Conservation (phyloP, 164 flowering plant species). For the Berberis vulgaris region DNA sequence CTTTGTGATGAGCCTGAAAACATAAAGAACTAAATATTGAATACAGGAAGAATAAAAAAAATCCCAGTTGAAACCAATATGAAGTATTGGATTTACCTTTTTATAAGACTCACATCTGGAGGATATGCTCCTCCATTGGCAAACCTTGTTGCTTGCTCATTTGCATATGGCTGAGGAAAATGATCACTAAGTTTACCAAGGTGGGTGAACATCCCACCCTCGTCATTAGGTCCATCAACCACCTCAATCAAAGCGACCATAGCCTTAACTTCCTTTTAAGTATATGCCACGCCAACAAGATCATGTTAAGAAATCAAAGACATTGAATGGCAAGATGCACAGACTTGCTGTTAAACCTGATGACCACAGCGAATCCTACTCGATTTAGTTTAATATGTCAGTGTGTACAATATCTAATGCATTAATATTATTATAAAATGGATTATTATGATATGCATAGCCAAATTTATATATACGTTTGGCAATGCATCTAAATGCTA, state of each 20-base stretch:
- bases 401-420: no score
- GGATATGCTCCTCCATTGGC: constrained; percentile 93
- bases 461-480: no score
- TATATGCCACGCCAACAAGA: constrained; percentile 83
- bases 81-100: constrained; percentile 33
- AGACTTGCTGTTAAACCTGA: constrained; percentile 82
- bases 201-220: constrained; percentile 88
- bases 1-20: constrained; percentile 86
- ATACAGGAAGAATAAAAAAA: background rate
- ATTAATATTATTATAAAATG: no score
- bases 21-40: background rate
- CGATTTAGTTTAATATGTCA: background rate
- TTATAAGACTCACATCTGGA: constrained; percentile 78
- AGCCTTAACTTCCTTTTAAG: constrained; percentile 71
- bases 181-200: constrained; percentile 88
- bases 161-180: constrained; percentile 71
- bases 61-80: background rate
- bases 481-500: no score
- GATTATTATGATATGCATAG: no score
- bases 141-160: constrained; percentile 81
- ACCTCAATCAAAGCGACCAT: constrained; percentile 87
- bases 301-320: constrained; percentile 79
- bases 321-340: constrained; percentile 91
- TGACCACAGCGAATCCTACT: constrained; percentile 83
- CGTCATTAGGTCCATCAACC: constrained; percentile 85